phyloP scores from a whole-genome alignment of 2,329 filamentous ascomycete genomes.

The Aspergillus sp. region DNA sequence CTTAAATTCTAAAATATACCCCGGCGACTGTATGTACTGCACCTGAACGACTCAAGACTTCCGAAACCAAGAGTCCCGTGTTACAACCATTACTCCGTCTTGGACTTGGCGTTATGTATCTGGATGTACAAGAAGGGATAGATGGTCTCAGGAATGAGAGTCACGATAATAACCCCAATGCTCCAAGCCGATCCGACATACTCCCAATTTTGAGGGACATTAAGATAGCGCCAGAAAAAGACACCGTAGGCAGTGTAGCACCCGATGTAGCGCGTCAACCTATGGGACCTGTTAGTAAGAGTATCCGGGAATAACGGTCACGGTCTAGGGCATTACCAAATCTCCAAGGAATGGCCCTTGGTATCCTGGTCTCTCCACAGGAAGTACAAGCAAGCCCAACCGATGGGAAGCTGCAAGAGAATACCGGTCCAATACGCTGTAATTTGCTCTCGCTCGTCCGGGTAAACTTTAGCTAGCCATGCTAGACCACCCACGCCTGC shows the following conservation, averaged over 20 bases:
- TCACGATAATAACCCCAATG: conserved; percentile 11
- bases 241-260: conserved; percentile 14
- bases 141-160: conserved; percentile 13
- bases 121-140: conserved; percentile 12
- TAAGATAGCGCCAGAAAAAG: conserved; percentile 14
- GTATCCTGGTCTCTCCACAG: conserved; percentile 9
- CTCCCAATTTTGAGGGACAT: conserved; percentile 14
- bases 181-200: conserved; percentile 15
- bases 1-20: no score
- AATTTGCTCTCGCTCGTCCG: conserved; percentile 14
- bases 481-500: conserved; percentile 2
- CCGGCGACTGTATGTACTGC: no score
- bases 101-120: conserved; percentile 7
- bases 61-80: no score
- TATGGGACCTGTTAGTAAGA: conserved; percentile 1
- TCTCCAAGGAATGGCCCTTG: conserved; percentile 11
- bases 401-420: conserved; percentile 13
- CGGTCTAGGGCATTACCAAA: conserved; percentile 7
- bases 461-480: conserved; percentile 5
- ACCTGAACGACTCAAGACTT: no score
- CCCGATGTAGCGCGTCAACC: conserved; percentile 13
- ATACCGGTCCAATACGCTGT: conserved; percentile 17
- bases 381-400: conserved; percentile 9
- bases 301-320: no score
- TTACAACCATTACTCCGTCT: conserved; percentile 5